phyloP scores from a whole-genome alignment of 768 basidiomycete species.

The Gymnopilus dilepis region DNA sequence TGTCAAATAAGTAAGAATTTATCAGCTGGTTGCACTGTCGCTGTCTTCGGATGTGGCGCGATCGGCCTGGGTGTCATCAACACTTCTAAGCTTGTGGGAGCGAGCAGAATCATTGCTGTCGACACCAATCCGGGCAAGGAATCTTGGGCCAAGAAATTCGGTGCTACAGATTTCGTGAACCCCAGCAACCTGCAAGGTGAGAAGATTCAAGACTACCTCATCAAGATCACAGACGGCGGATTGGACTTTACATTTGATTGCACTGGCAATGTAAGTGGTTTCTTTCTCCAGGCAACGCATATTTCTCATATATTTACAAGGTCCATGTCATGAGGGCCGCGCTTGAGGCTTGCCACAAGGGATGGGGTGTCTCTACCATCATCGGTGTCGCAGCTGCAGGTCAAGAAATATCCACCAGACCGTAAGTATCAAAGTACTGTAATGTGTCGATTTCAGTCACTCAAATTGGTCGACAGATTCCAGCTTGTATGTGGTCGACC shows the following conservation, averaged over 20 bases:
- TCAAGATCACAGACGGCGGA: conserved; percentile 95
- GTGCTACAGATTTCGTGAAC: conserved; percentile 95
- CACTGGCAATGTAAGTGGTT: conserved; percentile 83
- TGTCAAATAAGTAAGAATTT: conserved; percentile 11
- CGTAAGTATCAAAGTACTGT: conserved; percentile 49
- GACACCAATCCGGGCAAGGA: conserved; percentile 90
- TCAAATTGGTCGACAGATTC: conserved; percentile 41
- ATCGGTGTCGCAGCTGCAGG: conserved; percentile 98
- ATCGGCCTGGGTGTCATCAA: conserved; percentile 94
- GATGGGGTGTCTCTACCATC: conserved; percentile 96
- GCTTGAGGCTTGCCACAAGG: conserved; percentile 98
- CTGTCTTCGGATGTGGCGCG: conserved; percentile 95
- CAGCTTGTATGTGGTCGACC: conserved; percentile 46
- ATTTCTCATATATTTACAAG: conserved; percentile 37
- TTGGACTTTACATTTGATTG: conserved; percentile 97
- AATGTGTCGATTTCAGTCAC: not conserved
- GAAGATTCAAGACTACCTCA: conserved; percentile 86
- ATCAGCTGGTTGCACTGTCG: conserved; percentile 83
- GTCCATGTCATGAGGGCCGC: conserved; percentile 94
- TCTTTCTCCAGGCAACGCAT: not conserved
- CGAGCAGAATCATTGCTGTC: conserved; percentile 88
- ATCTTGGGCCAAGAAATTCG: conserved; percentile 89
- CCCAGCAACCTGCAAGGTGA: conserved; percentile 73
- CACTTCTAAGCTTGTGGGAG: conserved; percentile 77
- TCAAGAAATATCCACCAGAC: conserved; percentile 90